Evolutionary conservation across 441 rosid species (phyloP).

Genomic region (California macrophylla): DNA sequence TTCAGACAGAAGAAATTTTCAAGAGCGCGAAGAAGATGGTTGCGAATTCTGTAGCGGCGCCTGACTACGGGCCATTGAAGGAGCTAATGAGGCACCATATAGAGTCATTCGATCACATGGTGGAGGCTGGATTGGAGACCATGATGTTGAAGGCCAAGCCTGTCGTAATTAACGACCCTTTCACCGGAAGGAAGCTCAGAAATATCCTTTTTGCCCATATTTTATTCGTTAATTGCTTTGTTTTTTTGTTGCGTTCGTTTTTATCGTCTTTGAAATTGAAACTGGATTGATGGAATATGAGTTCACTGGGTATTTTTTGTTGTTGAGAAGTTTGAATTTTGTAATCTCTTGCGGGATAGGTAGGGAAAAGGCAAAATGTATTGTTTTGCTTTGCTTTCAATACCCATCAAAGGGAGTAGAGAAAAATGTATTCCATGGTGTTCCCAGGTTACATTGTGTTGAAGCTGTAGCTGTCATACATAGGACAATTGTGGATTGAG

Average conservation of each 20-base stretch:
- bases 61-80: conserved; percentile 40
- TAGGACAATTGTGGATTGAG: too few species aligned
- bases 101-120: conserved; percentile 74
- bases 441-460: not conserved
- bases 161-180: conserved; percentile 37
- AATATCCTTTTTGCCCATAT: conserved; percentile 46
- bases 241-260: not conserved
- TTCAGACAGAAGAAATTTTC: not conserved
- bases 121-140: conserved; percentile 57
- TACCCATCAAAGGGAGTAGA: not conserved
- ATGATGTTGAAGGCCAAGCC: conserved; percentile 58
- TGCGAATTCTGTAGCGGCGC: not conserved
- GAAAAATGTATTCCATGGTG: too few species aligned
- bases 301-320: not conserved
- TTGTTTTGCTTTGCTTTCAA: not conserved
- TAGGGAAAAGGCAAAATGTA: not conserved
- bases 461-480: too few species aligned
- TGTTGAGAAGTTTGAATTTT: not conserved
- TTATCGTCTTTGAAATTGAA: not conserved
- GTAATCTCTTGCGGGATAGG: not conserved
- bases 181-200: conserved; percentile 35
- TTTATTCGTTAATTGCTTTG: not conserved
- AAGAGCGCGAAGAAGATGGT: not conserved
- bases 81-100: conserved; percentile 74
- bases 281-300: not conserved